Evolutionary conservation across 768 basidiomycete species (phyloP).

Genomic region (Tricholoma hemisulphureum): DNA sequence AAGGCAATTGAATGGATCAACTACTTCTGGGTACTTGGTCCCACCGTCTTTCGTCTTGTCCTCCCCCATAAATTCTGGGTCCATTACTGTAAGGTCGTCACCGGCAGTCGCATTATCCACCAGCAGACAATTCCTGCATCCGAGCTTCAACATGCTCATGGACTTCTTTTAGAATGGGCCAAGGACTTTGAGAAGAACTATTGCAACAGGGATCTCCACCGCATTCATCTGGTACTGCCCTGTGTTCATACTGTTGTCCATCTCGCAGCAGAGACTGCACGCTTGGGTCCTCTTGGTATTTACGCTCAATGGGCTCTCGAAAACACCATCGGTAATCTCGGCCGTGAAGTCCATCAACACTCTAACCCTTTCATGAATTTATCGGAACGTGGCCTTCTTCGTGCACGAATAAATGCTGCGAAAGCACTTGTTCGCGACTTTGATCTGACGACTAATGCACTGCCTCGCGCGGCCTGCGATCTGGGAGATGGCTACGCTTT

Average conservation of each 20-base stretch:
- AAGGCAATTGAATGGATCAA: neutral
- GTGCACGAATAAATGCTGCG: neutral
- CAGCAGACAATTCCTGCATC: neutral
- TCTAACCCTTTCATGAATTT: conserved; percentile 18
- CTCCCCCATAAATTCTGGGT: neutral
- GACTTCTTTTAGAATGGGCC: neutral
- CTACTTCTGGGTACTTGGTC: neutral
- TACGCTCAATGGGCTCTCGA: conserved; percentile 20
- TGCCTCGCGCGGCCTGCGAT: neutral
- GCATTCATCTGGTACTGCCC: neutral
- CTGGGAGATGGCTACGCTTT: neutral
- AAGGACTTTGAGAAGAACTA: neutral
- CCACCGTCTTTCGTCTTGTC: neutral
- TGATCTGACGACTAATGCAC: neutral
- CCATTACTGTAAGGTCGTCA: neutral
- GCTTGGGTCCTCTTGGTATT: conserved; percentile 17
- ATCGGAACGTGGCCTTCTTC: neutral
- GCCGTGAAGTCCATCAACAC: conserved; percentile 9
- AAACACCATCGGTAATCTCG: conserved; percentile 6
- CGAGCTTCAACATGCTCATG: neutral
- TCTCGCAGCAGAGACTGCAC: neutral
- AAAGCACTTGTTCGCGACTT: neutral
- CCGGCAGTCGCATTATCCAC: neutral
- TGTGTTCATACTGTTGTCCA: neutral
- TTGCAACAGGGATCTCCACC: neutral